Evolutionary conservation across 257 asterid species (phyloP), one percentile per base, ranked within the genome.

Genomic region (Craterostigma plantagineum): DNA sequence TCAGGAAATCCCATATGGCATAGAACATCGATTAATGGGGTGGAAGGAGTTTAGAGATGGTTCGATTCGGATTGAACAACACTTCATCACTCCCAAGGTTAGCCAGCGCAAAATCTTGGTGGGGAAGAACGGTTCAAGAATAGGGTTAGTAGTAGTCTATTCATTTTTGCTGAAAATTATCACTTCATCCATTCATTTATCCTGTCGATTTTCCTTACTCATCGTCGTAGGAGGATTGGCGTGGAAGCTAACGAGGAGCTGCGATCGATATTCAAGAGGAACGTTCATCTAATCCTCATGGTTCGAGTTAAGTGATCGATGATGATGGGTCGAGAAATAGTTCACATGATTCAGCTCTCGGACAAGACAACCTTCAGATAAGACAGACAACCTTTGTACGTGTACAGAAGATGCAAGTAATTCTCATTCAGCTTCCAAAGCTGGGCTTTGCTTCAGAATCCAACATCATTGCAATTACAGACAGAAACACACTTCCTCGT

Each of bases 41-140:
- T 86, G 97, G 97, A 78, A 72, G 70, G 98, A 87, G 75, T 62
- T 79, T 12, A 61, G 68, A 42, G 95, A 87, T 42, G 95, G 98
- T 16, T 87, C 98, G 55, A 62, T 87, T 48, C 66, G 95, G 57
- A 82, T 87, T 42, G 98, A 82, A 77, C 98, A 87, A 44, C 98
- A 87, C 64, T 76, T 87, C 51, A 66, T 87, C 71, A 87, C 98
- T 42, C 73, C 48, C 63, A 87, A 87, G 74, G 49, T 76, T 30
- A 87, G 98, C 71, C 98, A 82, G 67, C 93, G 92, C 56, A 76
- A 74, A 57, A 87, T 87, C 54, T 74, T 87, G 9, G 85, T 87
- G 15, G 98, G 98, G 45, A 72, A 75, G 67, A 76, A 76, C 15
- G 98, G 95, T 51, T 68, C 81, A 46, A 87, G 67, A 63, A 82